Percentiles rank a stretch among this genome's conserved stretches.
Conservation (phyloP, 805 yeast genomes). For the Metschnikowia continentalis region DNA sequence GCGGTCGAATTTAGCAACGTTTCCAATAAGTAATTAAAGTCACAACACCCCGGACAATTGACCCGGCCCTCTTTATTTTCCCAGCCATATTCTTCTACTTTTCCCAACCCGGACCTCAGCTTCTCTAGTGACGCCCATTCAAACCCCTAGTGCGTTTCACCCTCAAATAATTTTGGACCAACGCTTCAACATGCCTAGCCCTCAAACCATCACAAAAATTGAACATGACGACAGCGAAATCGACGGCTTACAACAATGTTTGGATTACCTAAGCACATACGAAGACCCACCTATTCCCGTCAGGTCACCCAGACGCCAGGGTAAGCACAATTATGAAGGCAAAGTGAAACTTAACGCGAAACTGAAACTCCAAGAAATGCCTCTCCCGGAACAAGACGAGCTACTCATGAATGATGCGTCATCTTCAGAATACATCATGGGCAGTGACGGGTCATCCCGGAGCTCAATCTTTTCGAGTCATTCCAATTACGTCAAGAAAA, state of each 20-base stretch:
- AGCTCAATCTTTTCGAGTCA: constrained; percentile 12
- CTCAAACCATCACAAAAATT: neutral
- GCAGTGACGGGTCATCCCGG: constrained; percentile 7
- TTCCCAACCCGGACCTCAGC: neutral
- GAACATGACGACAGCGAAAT: constrained; percentile 1
- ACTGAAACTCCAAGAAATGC: neutral
- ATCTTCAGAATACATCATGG: constrained; percentile 9
- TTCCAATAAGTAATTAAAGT: neutral
- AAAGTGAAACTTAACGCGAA: constrained; percentile 1
- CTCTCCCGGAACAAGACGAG: neutral
- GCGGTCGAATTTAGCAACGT: neutral
- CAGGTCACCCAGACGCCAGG: constrained; percentile 13
- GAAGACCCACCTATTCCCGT: constrained; percentile 9
- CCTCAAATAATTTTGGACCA: neutral
- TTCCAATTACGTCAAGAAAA: neutral
- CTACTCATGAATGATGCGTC: constrained; percentile 5
- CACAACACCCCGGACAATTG: neutral
- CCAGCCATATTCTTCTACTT: neutral
- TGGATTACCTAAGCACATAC: constrained; percentile 6
- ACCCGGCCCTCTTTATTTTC: no score
- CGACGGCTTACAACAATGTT: constrained; percentile 5
- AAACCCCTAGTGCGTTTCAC: neutral
- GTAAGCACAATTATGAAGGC: neutral
- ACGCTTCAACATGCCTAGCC: neutral
- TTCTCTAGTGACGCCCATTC: neutral